Base-by-base conservation (phyloP, 1,139 yeast species). In the Yamadazyma friedrichii region DNA sequence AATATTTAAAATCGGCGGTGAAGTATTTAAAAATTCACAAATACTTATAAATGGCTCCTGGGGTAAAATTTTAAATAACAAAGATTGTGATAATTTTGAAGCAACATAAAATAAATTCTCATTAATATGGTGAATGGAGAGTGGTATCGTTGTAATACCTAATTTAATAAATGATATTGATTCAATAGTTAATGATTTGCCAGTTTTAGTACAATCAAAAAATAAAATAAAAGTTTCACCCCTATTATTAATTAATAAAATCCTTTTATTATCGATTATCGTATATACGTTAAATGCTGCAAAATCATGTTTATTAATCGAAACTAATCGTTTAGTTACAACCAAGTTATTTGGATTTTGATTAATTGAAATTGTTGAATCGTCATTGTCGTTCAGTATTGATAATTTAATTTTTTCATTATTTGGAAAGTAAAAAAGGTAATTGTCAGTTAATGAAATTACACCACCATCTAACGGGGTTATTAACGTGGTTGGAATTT, bases 1-100 rank as follows among this genome's bases (percentile, higher is more conserved):
- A 11, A 69, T 45, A 42, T 63, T 67, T 15, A 71, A 42, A 1
- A 72, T 49, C 1, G 77, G 76, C 3, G 75, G 70, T 3, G 70
- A 54, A 4, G 70, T 58, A 1, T 56, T 49, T 10, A 62, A 40
- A 30, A 50, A 52, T 16, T 49, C 38, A n/a, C 47, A 34, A 9
- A 68, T 52, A 20, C 54, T 47, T 9, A 69, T 56, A 41, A 49
- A 57, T 1, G 76, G 76, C 4, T 51, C 43, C 3, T 46, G 36
- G 0, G 67, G 59, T 2, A 50, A 35, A 0, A 72, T 51, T 31
- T 55, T 56, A 40, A 71, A 69, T 9, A 70, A 33, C 2, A 67
- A 48, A 1, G 75, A 64, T 33, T 59, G 62, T 0, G 75, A 69
- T 10, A 55, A 43, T 32, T 45, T 53, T 2, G 76, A 70, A 1